Base-by-base conservation (phyloP, 768 basidiomycete species). In the Vararia minispora region DNA sequence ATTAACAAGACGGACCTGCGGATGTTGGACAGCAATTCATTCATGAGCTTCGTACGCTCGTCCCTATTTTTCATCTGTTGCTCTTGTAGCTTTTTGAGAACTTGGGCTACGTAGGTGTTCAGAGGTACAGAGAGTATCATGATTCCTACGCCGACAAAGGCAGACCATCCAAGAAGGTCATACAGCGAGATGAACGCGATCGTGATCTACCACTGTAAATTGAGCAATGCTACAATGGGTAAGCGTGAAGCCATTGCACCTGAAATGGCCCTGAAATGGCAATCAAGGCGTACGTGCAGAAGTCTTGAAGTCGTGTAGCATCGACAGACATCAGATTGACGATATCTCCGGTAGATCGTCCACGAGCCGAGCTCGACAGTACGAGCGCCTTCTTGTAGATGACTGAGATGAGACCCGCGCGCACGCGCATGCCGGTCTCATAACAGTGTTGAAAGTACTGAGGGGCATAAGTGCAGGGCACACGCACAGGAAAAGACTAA, bases 321-420 rank as follows among this genome's bases (percentile, higher is more conserved):
- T 90, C 87, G 11, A 94, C 89, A 6, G 80, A 82, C 81, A 92
- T 91, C 23, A 94, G 59, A 53, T 95, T 97, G 45, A 95, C 89
- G 25, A 95, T 91, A 54, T 95, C 91, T 1, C 94, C 92, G 0
- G 86, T 76, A 0, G 85, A 72, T 28, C 87, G 75, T 8, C 72
- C 69, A 4, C 83, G 75, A 51, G 88, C 90, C 41, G 88, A 84
- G 49, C 82, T 90, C 2, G 85, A 87, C 7, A 98, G 71, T 3
- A 87, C 69, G 16, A 98, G 65, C 0, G 89, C 72, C 55, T 97
- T 95, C 35, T 76, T 63, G 62, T 94, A 97, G 36, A 95, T 88
- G 3, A 69, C 72, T 1, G 79, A 78, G 11, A 97, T 76, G 16
- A 98, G 71, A 0, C 91, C 92, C 0, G 87, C 82, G 21, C 90